A percentile compares a stretch with the other conserved stretches of the same genome.
Evolutionary conservation across 2,329 filamentous ascomycete species (phyloP).

Genomic region (Cladosporium cucumerinum): DNA sequence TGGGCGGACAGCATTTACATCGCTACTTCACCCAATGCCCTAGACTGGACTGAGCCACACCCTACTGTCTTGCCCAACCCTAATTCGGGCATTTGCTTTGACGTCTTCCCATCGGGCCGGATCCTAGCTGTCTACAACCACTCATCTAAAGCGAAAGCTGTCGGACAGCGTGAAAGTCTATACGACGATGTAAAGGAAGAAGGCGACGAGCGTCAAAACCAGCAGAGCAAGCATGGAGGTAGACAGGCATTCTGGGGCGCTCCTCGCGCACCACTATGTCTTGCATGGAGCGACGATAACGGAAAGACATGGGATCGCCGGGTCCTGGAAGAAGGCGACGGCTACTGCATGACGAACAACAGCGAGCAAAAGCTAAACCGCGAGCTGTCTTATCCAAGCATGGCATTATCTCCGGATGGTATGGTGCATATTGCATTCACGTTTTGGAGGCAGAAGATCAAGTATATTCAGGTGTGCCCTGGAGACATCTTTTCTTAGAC

Average conservation of each 20-base stretch:
- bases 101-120: constrained; percentile 17
- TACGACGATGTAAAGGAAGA: constrained; percentile 21
- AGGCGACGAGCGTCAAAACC: constrained; percentile 18
- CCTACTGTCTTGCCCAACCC: constrained; percentile 18
- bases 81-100: constrained; percentile 21
- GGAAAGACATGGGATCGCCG: constrained; percentile 17
- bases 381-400: constrained; percentile 22
- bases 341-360: constrained; percentile 24
- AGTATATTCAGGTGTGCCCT: constrained; percentile 18
- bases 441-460: constrained; percentile 23
- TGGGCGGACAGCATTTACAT: constrained; percentile 17
- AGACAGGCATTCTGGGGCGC: constrained; percentile 22
- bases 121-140: constrained; percentile 7
- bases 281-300: constrained; percentile 21
- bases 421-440: constrained; percentile 21
- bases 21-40: constrained; percentile 16
- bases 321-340: constrained; percentile 20
- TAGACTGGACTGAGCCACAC: constrained; percentile 20
- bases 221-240: constrained; percentile 19
- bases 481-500: neutral
- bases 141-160: neutral
- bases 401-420: constrained; percentile 11
- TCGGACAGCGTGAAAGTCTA: constrained; percentile 17
- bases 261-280: constrained; percentile 20
- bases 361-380: constrained; percentile 23